Conservation (phyloP, 768 basidiomycete species). For the Artomyces pyxidatus region DNA sequence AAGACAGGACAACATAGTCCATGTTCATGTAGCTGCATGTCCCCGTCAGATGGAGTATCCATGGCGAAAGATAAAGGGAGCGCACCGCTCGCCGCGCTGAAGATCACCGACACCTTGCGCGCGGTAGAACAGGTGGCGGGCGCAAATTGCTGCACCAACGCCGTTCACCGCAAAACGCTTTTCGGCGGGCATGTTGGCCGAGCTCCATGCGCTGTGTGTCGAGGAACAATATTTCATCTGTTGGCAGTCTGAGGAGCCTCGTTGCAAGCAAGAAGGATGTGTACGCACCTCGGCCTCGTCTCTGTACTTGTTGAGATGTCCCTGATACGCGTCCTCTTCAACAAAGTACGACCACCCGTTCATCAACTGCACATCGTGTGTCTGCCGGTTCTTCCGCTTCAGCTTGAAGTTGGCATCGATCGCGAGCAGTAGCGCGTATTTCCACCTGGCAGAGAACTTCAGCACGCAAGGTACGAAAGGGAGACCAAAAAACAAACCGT, state of each 20-base stretch:
- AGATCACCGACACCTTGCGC: background rate
- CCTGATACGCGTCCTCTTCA: background rate
- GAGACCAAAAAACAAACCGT: background rate
- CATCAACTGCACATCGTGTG: background rate
- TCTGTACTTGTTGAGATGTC: background rate
- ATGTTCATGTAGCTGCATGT: constrained; percentile 19
- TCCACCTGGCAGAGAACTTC: background rate
- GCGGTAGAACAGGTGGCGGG: background rate
- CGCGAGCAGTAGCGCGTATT: constrained; percentile 7
- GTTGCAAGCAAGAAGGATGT: constrained; percentile 13
- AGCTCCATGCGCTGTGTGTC: background rate
- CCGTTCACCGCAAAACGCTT: constrained; percentile 3
- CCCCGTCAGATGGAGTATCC: too few species aligned
- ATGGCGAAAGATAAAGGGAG: background rate
- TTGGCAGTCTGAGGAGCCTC: background rate
- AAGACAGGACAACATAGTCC: constrained; percentile 16
- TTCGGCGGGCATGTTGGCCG: constrained; percentile 3
- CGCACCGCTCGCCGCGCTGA: background rate
- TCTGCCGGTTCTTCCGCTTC: background rate
- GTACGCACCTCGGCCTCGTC: constrained; percentile 15
- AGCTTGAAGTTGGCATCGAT: constrained; percentile 8
- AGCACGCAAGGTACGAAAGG: background rate
- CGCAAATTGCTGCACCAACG: constrained; percentile 9
- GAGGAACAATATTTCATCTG: constrained; percentile 2
- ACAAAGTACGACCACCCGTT: constrained; percentile 3